Conservation (phyloP, 192 early-diverging fungal species). For the Coemansia sp. region DNA sequence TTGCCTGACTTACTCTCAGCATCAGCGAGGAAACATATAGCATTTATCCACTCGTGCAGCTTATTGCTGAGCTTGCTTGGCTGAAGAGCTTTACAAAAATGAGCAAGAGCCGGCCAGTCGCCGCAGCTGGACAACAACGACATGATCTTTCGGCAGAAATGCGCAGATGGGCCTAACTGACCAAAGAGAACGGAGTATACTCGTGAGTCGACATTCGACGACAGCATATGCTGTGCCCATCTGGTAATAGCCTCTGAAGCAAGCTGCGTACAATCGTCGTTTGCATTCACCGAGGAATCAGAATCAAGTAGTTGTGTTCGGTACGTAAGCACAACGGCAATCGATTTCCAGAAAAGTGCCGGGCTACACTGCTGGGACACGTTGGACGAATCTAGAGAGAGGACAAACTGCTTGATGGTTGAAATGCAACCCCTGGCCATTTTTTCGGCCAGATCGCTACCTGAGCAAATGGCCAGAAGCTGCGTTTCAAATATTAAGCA, state of each 20-base stretch:
- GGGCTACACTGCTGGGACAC: too few species aligned
- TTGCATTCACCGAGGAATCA: not conserved
- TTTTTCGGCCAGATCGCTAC: not conserved
- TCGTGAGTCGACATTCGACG: not conserved
- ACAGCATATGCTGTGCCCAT: conserved; percentile 11
- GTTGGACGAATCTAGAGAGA: not conserved
- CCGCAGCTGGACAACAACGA: conserved; percentile 23
- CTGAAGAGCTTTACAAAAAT: conserved; percentile 27
- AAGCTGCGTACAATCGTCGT: not conserved
- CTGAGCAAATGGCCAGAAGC: not conserved
- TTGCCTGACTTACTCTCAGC: conserved; percentile 28
- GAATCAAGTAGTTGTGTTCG: not conserved
- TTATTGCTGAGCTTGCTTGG: conserved; percentile 12
- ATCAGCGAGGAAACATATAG: conserved; percentile 18
- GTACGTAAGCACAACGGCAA: not conserved
- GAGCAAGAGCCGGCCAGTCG: conserved; percentile 21
- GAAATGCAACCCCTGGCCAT: not conserved
- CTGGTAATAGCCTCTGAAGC: conserved; percentile 13
- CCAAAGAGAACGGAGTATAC: conserved; percentile 3
- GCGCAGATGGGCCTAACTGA: conserved; percentile 29
- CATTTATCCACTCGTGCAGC: conserved; percentile 23
- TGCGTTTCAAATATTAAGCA: conserved; percentile 9
- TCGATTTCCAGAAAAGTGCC: conserved; percentile 12
- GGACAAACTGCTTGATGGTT: not conserved
- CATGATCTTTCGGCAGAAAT: conserved; percentile 28